Percentiles rank a stretch among this genome's conserved stretches.
Evolutionary conservation across 169 alveolate genomes (phyloP).

Genomic region (Cryptosporidium tyzzeri): DNA sequence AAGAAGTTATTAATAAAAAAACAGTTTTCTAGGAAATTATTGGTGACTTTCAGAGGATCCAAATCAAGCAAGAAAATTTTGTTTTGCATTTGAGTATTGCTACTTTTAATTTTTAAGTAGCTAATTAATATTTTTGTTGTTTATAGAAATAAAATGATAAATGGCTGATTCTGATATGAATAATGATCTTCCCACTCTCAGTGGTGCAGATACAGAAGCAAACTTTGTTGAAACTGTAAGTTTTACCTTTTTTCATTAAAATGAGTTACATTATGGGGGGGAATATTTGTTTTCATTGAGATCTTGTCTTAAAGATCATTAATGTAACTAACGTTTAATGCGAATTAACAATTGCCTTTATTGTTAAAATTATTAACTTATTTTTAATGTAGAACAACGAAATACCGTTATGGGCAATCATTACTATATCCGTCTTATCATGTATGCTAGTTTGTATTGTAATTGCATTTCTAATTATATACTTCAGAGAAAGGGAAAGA

Average conservation of each 20-base stretch:
- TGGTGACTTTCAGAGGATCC: background rate
- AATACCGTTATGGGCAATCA: slow-evolving; percentile 67
- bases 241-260: background rate
- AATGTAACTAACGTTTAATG: background rate
- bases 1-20: background rate
- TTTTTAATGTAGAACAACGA: slow-evolving; percentile 27
- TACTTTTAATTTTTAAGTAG: background rate
- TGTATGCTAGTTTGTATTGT: slow-evolving; percentile 25
- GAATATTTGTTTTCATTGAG: background rate
- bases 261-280: background rate
- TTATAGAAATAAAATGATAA: slow-evolving; percentile 35
- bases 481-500: slow-evolving; percentile 63
- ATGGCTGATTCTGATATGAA: slow-evolving; percentile 38
- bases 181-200: background rate
- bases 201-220: background rate
- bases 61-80: background rate
- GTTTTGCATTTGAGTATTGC: background rate
- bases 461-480: slow-evolving; percentile 48
- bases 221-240: slow-evolving; percentile 6
- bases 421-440: slow-evolving; percentile 37
- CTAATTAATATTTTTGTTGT: background rate
- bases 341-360: background rate
- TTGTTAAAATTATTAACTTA: background rate
- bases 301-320: background rate
- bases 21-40: background rate